Base-by-base conservation (phyloP, 1,284 basidiomycete genomes). In the Marasmius oreades region DNA sequence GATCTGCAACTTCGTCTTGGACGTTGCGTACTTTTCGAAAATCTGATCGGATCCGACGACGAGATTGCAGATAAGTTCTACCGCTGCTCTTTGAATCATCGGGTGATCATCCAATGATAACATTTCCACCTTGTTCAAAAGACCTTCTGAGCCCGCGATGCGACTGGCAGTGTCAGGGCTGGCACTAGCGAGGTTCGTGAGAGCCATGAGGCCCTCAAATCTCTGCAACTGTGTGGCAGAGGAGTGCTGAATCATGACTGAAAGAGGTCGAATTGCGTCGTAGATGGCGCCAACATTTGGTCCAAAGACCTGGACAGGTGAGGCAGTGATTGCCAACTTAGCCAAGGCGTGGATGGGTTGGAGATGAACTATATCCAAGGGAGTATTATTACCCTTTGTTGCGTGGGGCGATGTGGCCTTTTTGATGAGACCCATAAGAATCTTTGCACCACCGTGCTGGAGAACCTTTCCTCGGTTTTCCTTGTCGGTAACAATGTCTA, bases 1-100 rank as follows among this genome's bases (percentile, higher is more conserved):
- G 37, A 97, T 75, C 55, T 93, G 89, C 1, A 97, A 72, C 65
- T 87, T 88, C 10, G 88, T 86, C 61, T 77, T 81, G 0, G 68
- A 75, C 39, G 81, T 83, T 8, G 80, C 80, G 68, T 91, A 95
- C 59, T 78, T 79, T 59, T 83, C 78, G 68, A 90, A 95, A 2
- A 90, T 84, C 1, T 77, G 73, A 47, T 94, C 88, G 22, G 86
- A 90, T 2, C 88, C 88, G 12, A 79, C 83, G 44, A 94, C 80
- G 24, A 99, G 79, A 70, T 99, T 99, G 77, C 95, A 98, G 1
- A 95, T 76, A n/a, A 98, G 81, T 71, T 99, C 94, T 53, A 88
- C 88, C 0, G 93, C 86, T 0, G 96, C 95, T 56, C 96, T 79
- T 18, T 93, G 84, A 48, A 96, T 77, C 61, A 98, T 79, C 0